Evolutionary conservation across 2,329 filamentous ascomycete genomes (phyloP).

Genomic region (Fusarium hainanense): DNA sequence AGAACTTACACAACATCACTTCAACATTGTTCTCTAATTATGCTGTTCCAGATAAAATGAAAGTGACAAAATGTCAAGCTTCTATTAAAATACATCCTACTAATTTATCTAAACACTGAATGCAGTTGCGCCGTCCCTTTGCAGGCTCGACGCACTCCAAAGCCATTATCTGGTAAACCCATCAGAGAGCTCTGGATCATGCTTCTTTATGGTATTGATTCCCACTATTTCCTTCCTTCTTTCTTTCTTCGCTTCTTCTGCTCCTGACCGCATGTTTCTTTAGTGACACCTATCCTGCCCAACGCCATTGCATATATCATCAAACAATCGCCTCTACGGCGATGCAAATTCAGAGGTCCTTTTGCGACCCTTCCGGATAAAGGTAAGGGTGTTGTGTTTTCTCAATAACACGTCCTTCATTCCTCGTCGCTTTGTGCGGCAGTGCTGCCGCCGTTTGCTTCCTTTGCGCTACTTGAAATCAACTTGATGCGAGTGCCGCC

Average conservation of each 20-base stretch:
- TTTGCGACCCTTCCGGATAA: conserved; percentile 11
- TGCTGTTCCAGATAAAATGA: not conserved
- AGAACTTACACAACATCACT: not conserved
- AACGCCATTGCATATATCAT: conserved; percentile 50
- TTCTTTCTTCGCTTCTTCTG: conserved; percentile 38
- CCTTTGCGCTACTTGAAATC: conserved; percentile 57
- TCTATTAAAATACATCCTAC: conserved; percentile 58
- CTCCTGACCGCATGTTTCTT: conserved; percentile 43
- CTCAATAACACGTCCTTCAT: conserved; percentile 42
- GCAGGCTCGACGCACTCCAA: conserved; percentile 34
- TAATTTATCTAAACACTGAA: conserved; percentile 49
- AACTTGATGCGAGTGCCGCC: conserved; percentile 77
- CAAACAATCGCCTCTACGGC: conserved; percentile 42
- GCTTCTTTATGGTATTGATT: conserved; percentile 46
- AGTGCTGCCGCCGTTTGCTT: conserved; percentile 54
- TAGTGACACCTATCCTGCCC: conserved; percentile 43
- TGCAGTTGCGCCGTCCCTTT: conserved; percentile 35
- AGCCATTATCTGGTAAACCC: conserved; percentile 17
- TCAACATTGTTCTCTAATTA: not conserved
- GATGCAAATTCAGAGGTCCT: conserved; percentile 27
- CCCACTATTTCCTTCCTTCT: conserved; percentile 35
- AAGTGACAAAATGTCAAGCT: conserved; percentile 43
- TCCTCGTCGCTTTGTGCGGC: conserved; percentile 66
- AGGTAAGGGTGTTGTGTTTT: not conserved
- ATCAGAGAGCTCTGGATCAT: conserved; percentile 23